These are phyloP conservation scores for Fallopia convolvulus DNA, from an alignment of 148 eudicot genomes.

Conservation along the genomic window DNA sequence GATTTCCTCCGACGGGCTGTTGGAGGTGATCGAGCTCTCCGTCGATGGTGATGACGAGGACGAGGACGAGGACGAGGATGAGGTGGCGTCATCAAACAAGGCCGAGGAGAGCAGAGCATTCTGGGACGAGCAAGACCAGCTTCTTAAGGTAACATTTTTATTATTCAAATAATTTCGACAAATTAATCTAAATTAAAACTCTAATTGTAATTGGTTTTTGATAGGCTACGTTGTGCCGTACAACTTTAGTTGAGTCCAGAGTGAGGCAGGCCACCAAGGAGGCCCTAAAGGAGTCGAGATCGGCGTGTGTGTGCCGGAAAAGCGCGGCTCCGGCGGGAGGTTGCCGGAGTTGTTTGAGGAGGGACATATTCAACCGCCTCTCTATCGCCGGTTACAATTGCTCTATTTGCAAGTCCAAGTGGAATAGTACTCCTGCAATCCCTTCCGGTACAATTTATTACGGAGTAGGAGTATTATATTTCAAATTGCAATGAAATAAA, in stretches of 20 bases:
- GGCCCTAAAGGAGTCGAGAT: conserved; percentile 12
- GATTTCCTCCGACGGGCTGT: background rate
- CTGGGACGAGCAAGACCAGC: conserved; percentile 22
- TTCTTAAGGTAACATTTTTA: conserved; percentile 6
- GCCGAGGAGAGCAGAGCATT: conserved; percentile 19
- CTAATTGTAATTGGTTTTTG: background rate
- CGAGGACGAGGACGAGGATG: conserved; percentile 9
- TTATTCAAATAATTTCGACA: too few relatives aligned
- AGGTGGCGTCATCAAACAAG: background rate
- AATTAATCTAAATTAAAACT: background rate
- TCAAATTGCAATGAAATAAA: too few relatives aligned
- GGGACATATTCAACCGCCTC: conserved; percentile 17
- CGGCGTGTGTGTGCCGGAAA: conserved; percentile 12
- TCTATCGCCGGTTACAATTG: conserved; percentile 19
- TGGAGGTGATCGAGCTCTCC: background rate
- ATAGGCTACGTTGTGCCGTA: conserved; percentile 22
- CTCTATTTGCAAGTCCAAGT: conserved; percentile 24
- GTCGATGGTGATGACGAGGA: background rate
- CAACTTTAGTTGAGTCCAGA: conserved; percentile 19
- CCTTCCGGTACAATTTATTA: too few relatives aligned
- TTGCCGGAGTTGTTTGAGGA: conserved; percentile 23
- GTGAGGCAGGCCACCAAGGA: conserved; percentile 24
- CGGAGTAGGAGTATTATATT: too few relatives aligned
- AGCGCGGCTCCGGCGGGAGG: conserved; percentile 1
- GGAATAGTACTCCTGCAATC: conserved; percentile 24